A percentile compares a stretch with the other conserved stretches of the same genome.
These are phyloP conservation scores for Thraustochytrium aureum DNA, from an alignment of 352 stramenopile species.

Conservation along the genomic window DNA sequence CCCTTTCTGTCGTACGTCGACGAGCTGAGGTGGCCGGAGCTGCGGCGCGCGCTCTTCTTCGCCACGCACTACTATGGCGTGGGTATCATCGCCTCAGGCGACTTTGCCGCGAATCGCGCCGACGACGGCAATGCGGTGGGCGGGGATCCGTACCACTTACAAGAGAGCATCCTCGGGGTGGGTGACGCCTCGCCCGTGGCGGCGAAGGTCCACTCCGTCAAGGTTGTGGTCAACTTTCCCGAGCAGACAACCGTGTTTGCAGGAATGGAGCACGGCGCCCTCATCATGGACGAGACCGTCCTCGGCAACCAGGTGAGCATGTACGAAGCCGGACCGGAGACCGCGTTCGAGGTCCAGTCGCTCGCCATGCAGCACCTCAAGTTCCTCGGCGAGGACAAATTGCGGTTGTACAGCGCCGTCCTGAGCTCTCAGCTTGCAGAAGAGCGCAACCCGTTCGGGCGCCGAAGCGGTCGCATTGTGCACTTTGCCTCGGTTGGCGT, in stretches of 20 bases:
- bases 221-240: not conserved
- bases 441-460: not conserved
- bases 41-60: conserved; percentile 11
- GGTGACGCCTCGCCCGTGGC: not conserved
- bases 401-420: not conserved
- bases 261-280: not conserved
- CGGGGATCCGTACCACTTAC: not conserved
- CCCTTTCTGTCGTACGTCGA: conserved; percentile 9
- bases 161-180: not conserved
- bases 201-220: not conserved
- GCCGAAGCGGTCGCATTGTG: not conserved
- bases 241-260: not conserved
- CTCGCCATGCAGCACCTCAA: not conserved
- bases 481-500: conserved; percentile 8
- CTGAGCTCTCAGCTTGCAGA: not conserved
- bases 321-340: not conserved
- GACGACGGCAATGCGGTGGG: not conserved
- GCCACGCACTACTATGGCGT: conserved; percentile 29
- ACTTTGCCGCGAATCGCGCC: conserved; percentile 3
- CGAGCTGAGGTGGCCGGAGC: not conserved
- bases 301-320: not conserved
- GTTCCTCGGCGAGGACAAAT: not conserved
- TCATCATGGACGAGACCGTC: not conserved
- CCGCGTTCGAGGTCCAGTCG: not conserved
- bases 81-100: not conserved